Evolutionary conservation across 495 filamentous ascomycete genomes (phyloP), one percentile per base, ranked within the genome.

Genomic region (Lophium mytilinum): DNA sequence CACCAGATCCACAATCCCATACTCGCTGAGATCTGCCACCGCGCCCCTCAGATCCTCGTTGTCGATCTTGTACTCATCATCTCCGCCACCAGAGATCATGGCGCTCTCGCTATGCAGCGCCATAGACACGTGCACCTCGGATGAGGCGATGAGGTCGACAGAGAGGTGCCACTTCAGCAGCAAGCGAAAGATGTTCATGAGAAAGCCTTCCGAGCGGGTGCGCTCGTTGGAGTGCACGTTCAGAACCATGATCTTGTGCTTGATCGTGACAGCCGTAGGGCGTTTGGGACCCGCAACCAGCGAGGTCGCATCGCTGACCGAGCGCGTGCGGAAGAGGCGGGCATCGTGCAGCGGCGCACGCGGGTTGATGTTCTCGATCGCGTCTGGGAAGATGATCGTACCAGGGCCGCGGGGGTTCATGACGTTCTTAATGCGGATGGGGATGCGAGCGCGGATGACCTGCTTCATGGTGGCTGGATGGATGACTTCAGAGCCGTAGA

Each of bases 391-490:
- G 61, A 99, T 90, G 52, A 95, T 77, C 30, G 93, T 99, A 48
- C 93, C 93, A 54, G 82, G 80, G 52, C 88, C 87, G 40, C 83
- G 81, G 0, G 94, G 90, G 64, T 96, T 96, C 75, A 94, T 91
- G 67, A 97, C 93, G 69, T 98, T 97, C 76, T 97, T 96, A 72
- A 97, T 97, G 55, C 93, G 88, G 63, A 96, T 94, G 9, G 86
- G 89, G 69, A 97, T 97, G 52, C 80, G 80, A 3, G 92, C 90
- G 50, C 84, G 87, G 69, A 97, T 95, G 50, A 93, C 93, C 69
- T 96, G 93, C 72, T 98, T 90, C 89, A 98, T 97, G 52, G 93
- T 98, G 66, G 96, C 86, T 49, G 93, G 93, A 65, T 98, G 93
- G 61, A 98, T 96, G 62, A 98, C 93, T 69, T 76, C 77, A 49